A percentile compares a stretch with the other conserved stretches of the same genome.
These are phyloP conservation scores for Podospora pseudoanserina DNA, from an alignment of 495 filamentous ascomycete genomes.

Conservation along the genomic window DNA sequence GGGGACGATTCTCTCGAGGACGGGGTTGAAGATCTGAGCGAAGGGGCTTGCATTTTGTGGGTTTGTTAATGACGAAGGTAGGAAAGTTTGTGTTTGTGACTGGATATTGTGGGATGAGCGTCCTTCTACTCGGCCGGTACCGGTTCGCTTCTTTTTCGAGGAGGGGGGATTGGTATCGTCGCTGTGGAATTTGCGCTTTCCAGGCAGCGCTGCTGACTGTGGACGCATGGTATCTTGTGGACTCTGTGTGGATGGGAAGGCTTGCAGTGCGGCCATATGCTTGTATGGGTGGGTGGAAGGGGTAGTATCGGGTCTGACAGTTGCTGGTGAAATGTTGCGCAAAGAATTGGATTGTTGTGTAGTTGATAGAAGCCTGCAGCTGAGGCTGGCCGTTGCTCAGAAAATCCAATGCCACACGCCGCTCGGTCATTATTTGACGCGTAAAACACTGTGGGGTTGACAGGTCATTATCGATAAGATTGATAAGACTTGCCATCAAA, in stretches of 20 bases:
- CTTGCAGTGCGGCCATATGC: background rate
- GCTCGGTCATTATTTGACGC: conserved; percentile 3
- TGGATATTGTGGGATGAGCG: background rate
- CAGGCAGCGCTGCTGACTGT: background rate
- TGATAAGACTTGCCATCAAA: background rate
- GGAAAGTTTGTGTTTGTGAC: background rate
- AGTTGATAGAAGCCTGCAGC: background rate
- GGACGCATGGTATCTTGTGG: background rate
- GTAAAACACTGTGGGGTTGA: conserved; percentile 12
- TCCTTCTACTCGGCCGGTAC: background rate
- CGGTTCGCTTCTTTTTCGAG: conserved; percentile 24
- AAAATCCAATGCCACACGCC: background rate
- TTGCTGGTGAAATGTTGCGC: background rate
- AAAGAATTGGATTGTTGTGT: background rate
- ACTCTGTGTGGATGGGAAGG: conserved; percentile 10
- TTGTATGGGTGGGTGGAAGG: background rate
- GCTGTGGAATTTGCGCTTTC: conserved; percentile 26
- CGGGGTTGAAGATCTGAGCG: conserved; percentile 24
- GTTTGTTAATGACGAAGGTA: background rate
- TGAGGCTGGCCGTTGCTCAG: background rate
- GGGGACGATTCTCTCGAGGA: conserved; percentile 26
- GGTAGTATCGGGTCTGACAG: background rate
- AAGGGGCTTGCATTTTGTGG: conserved; percentile 18
- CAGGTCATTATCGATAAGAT: conserved; percentile 12
- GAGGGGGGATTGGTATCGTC: conserved; percentile 12